phyloP scores from a whole-genome alignment of 2,329 filamentous ascomycete species.

The Exophiala spinifera region DNA sequence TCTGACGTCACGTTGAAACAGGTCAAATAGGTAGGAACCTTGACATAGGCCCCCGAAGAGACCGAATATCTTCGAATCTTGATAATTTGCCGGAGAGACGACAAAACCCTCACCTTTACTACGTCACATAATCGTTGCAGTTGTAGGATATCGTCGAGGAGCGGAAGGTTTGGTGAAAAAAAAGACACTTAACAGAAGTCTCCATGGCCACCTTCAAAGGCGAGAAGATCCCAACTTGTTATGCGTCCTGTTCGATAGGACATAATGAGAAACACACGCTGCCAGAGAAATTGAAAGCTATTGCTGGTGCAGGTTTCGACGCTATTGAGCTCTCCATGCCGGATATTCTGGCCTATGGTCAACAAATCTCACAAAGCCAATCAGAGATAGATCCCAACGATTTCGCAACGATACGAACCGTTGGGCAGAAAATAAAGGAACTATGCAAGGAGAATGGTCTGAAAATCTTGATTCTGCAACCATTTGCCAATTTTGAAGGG shows the following conservation, averaged over 20 bases:
- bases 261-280: slow-evolving; percentile 36
- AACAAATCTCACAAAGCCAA: slow-evolving; percentile 43
- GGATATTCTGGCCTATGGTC: slow-evolving; percentile 64
- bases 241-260: slow-evolving; percentile 45
- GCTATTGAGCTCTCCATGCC: slow-evolving; percentile 73
- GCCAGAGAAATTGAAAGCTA: slow-evolving; percentile 39
- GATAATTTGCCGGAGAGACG: too few species aligned
- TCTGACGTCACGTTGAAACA: slow-evolving; percentile 12
- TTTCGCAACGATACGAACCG: slow-evolving; percentile 56
- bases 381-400: slow-evolving; percentile 55
- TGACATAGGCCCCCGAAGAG: neutral
- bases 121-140: too few species aligned
- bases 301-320: slow-evolving; percentile 47
- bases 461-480: slow-evolving; percentile 68
- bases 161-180: neutral
- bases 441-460: slow-evolving; percentile 56
- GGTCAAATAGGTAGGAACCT: neutral
- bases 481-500: slow-evolving; percentile 74
- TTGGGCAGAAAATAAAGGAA: slow-evolving; percentile 54
- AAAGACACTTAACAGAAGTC: neutral
- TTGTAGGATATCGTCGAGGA: too few species aligned
- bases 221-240: slow-evolving; percentile 37
- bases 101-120: too few species aligned
- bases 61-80: too few species aligned
- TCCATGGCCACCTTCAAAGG: slow-evolving; percentile 20